These are phyloP conservation scores for Solanum okadae DNA, from an alignment of 257 asterid genomes.

Conservation along the genomic window DNA sequence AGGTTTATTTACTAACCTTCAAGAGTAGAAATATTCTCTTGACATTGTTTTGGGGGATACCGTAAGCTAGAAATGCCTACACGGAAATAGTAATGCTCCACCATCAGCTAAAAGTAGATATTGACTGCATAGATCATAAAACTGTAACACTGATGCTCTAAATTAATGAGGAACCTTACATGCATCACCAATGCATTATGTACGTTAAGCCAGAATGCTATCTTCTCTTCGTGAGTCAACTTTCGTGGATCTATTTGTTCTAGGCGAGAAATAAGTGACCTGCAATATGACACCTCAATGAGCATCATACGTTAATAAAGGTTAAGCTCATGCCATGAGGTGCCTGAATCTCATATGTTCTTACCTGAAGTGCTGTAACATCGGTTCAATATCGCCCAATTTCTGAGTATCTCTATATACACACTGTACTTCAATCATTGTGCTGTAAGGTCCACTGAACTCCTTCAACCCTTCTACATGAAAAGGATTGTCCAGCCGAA, in stretches of 20 bases:
- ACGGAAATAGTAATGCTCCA: background rate
- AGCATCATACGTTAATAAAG: background rate
- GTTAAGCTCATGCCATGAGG: background rate
- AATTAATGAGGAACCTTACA: constrained; percentile 31
- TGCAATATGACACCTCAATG: constrained; percentile 14
- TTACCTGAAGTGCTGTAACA: constrained; percentile 75
- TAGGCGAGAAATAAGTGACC: constrained; percentile 80
- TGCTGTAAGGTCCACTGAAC: constrained; percentile 98
- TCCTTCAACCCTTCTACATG: constrained; percentile 88
- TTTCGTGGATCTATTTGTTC: constrained; percentile 75
- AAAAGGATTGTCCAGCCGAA: constrained; percentile 85
- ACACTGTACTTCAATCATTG: constrained; percentile 87
- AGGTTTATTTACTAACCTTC: constrained; percentile 43
- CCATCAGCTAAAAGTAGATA: background rate
- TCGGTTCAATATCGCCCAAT: constrained; percentile 58
- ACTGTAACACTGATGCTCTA: background rate
- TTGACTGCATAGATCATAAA: background rate
- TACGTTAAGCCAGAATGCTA: constrained; percentile 94
- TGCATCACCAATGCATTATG: constrained; percentile 98
- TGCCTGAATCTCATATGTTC: background rate
- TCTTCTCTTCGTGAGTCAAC: constrained; percentile 79
- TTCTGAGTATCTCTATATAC: constrained; percentile 74
- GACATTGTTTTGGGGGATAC: constrained; percentile 83
- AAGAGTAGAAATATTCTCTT: constrained; percentile 74
- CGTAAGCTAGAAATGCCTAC: constrained; percentile 90